These are phyloP conservation scores for Plasmodium billcollinsi DNA, from an alignment of 169 alveolate genomes.

Conservation along the genomic window DNA sequence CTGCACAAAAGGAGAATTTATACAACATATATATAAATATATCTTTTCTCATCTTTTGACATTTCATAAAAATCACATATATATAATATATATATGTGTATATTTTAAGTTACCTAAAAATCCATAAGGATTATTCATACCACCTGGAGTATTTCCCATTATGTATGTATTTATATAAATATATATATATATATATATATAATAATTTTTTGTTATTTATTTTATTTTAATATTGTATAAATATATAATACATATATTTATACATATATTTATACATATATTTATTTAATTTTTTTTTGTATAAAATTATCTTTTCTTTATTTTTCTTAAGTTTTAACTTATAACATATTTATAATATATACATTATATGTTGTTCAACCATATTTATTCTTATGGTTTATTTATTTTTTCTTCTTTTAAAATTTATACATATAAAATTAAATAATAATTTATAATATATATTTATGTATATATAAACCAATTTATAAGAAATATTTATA, in stretches of 20 bases:
- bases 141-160: constrained; percentile 71
- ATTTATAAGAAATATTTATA: too few species aligned
- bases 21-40: constrained; percentile 1
- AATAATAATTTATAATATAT: too few species aligned
- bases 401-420: too few species aligned
- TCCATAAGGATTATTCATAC: constrained; percentile 73
- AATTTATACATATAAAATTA: too few species aligned
- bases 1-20: not conserved
- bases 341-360: too few species aligned
- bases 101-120: constrained; percentile 43
- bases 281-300: not conserved
- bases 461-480: too few species aligned
- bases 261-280: constrained; percentile 1
- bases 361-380: too few species aligned
- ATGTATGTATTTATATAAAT: constrained; percentile 3
- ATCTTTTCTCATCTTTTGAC: not conserved
- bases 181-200: not conserved
- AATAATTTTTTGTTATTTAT: not conserved
- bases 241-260: not conserved
- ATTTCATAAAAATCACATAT: too few species aligned
- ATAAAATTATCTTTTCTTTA: too few species aligned
- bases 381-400: too few species aligned
- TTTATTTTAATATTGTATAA: not conserved
- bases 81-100: not conserved
- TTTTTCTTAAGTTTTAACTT: too few species aligned